Base-by-base conservation (phyloP, 306 rosid genomes). In the Argentina anserina region DNA sequence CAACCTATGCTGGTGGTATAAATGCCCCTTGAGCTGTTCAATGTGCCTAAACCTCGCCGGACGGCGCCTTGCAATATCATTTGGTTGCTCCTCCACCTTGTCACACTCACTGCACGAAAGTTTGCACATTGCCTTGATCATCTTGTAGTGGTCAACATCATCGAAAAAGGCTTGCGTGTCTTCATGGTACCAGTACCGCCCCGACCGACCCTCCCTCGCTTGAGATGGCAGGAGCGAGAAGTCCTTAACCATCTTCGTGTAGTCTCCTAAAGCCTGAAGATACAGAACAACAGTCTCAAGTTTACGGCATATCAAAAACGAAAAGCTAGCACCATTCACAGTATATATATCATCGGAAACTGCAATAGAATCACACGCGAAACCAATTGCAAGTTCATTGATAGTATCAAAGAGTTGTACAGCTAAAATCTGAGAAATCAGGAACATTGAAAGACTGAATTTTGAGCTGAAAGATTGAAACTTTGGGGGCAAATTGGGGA, bases 1-100 rank as follows among this genome's bases (percentile, higher is more conserved):
- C 86, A 86, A 78, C 84, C 81, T 85, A 77, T 94, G 99, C 69
- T 82, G 87, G 73, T 88, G 99, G 71, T 81, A 91, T 59, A 94
- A 81, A 81, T 94, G 99, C 63, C 91, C 95, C 88, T 91, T 94
- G 56, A 94, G 84, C 91, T 94, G 99, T 33, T 80, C 87, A 77
- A 94, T 84, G 69, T 86, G 88, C 83, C 91, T 80, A 81, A 94
- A 87, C 83, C 81, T 88, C 9, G 31, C 76, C 4, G 36, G 79
- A 4, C 90, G 90, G 17, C 90, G 88, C 83, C 79, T 94, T 9
- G 90, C 65, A 56, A 74, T 85, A 65, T 90, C 96, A 68, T 68
- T 84, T 7, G 78, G 77, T 69, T 87, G 96, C 72, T 87, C 97
- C 72, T 94, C 99, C 79, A 64, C 76, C 84, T 87, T 94, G 79